These are phyloP conservation scores for Fusarium phyllophilum DNA, from an alignment of 2,329 filamentous ascomycete species.

Conservation along the genomic window DNA sequence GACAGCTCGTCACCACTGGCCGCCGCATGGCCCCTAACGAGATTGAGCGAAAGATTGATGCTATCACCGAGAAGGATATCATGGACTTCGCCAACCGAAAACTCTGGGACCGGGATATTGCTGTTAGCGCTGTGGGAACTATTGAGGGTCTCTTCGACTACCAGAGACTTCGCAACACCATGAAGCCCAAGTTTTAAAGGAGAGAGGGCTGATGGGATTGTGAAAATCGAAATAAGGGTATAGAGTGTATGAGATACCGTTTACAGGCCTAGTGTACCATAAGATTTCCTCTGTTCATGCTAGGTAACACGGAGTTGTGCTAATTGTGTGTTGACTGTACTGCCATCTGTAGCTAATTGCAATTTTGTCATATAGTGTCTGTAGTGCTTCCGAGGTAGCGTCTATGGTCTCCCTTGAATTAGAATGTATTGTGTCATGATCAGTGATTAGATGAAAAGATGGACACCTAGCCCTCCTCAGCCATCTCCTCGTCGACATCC, in stretches of 20 bases:
- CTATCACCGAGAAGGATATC: slow-evolving; percentile 93
- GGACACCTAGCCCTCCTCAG: slow-evolving; percentile 49
- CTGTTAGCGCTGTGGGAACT: slow-evolving; percentile 90
- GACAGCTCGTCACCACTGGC: slow-evolving; percentile 97
- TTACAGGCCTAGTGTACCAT: slow-evolving; percentile 65
- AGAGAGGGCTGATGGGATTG: slow-evolving; percentile 45
- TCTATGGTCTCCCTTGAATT: not conserved
- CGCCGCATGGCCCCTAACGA: slow-evolving; percentile 90
- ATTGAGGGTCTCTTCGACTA: slow-evolving; percentile 90
- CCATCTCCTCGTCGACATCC: slow-evolving; percentile 67
- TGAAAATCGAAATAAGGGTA: slow-evolving; percentile 56
- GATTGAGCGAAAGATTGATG: slow-evolving; percentile 91
- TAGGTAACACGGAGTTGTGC: slow-evolving; percentile 48
- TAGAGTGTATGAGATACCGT: slow-evolving; percentile 68
- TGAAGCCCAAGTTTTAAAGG: slow-evolving; percentile 79
- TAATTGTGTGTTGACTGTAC: slow-evolving; percentile 36
- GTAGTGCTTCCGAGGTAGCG: not conserved
- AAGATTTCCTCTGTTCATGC: slow-evolving; percentile 57
- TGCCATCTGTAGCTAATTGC: not conserved
- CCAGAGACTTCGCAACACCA: slow-evolving; percentile 81
- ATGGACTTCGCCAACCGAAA: slow-evolving; percentile 96
- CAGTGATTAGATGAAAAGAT: slow-evolving; percentile 4
- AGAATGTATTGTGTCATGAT: not conserved
- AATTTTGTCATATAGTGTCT: not conserved
- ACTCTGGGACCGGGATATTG: slow-evolving; percentile 97